phyloP scores from a whole-genome alignment of 148 eudicot genomes.

The Rhododendron simsii region DNA sequence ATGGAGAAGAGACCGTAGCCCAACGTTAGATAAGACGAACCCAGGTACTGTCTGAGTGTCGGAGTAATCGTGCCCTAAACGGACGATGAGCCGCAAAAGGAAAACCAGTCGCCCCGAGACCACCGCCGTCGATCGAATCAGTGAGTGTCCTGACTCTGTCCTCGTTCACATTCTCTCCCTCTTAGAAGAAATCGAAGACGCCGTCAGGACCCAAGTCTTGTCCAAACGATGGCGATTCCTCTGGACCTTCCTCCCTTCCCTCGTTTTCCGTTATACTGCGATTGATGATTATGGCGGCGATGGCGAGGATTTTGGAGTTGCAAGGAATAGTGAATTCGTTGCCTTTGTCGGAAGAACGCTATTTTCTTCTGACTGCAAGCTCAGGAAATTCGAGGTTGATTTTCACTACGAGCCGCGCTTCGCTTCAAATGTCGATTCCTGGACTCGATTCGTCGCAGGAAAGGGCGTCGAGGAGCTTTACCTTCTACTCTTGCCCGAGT shows the following conservation, averaged over 20 bases:
- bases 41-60: too few species aligned
- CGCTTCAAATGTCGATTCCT: neutral
- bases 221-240: neutral
- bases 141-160: neutral
- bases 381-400: neutral
- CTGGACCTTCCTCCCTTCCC: neutral
- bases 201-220: neutral
- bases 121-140: neutral
- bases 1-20: too few species aligned
- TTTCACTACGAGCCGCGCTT: neutral
- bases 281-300: neutral
- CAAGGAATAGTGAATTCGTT: neutral
- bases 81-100: neutral
- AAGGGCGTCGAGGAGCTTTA: neutral
- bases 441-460: neutral
- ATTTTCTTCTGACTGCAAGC: neutral
- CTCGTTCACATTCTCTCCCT: slow-evolving; percentile 1
- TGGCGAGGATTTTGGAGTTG: neutral
- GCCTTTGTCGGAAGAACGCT: neutral
- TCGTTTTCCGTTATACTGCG: neutral
- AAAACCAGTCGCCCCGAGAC: neutral
- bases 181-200: neutral
- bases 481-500: neutral
- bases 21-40: too few species aligned
- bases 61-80: neutral